These are phyloP conservation scores for Alternaria conjuncta DNA, from an alignment of 2,329 filamentous ascomycete species.

Conservation along the genomic window DNA sequence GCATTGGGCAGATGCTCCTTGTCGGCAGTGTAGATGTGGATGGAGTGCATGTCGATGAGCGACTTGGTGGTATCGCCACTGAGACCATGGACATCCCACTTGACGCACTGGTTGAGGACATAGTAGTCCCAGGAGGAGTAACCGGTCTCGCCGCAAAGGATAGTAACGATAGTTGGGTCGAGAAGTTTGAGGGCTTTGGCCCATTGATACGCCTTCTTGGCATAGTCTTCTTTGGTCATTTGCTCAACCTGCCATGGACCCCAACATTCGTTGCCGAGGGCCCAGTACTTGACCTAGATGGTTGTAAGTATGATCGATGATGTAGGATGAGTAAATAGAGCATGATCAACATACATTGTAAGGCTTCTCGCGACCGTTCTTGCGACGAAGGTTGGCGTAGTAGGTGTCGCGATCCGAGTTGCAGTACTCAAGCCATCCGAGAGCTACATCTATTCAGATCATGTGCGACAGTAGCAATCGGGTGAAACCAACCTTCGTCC, in stretches of 20 bases:
- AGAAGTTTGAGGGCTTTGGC: conserved; percentile 74
- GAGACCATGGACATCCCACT: conserved; percentile 58
- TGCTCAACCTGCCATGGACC: conserved; percentile 59
- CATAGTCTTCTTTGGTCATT: conserved; percentile 73
- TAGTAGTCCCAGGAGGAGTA: conserved; percentile 74
- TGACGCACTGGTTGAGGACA: conserved; percentile 72
- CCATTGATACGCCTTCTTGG: conserved; percentile 73
- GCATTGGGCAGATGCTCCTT: conserved; percentile 50
- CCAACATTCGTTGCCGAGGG: conserved; percentile 73
- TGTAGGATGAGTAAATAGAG: too few relatives aligned
- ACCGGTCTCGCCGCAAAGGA: conserved; percentile 77
- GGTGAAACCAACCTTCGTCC: conserved; percentile 55
- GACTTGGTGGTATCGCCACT: conserved; percentile 53
- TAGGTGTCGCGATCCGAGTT: conserved; percentile 78
- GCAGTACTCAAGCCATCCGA: conserved; percentile 87
- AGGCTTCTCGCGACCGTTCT: conserved; percentile 76
- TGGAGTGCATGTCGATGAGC: conserved; percentile 80
- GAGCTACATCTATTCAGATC: conserved; percentile 50
- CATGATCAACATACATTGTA: conserved; percentile 63
- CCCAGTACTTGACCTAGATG: conserved; percentile 75
- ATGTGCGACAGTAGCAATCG: too few relatives aligned
- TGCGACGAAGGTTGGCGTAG: conserved; percentile 79
- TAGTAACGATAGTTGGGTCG: conserved; percentile 71
- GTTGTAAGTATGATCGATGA: background rate
- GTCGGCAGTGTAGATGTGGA: conserved; percentile 77